A percentile compares a stretch with the other conserved stretches of the same genome.
Conservation (phyloP, 1,284 basidiomycete species). For the Marasmius tenuissimus region DNA sequence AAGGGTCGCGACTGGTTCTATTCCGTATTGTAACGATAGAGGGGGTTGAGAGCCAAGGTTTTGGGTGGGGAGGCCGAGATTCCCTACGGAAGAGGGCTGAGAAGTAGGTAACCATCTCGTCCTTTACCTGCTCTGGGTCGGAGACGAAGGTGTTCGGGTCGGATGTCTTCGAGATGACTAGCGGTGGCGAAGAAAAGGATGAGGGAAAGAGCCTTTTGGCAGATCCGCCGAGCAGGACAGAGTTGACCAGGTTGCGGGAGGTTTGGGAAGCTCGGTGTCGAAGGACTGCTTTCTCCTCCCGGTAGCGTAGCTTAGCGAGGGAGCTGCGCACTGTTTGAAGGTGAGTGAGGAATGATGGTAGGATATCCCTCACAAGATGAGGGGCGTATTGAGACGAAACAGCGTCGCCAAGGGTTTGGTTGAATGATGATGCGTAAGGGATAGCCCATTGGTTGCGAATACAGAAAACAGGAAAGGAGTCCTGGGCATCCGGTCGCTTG, state of each 20-base stretch:
- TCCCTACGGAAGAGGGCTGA: not conserved
- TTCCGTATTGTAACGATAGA: not conserved
- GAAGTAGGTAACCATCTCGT: not conserved
- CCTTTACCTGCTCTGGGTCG: not conserved
- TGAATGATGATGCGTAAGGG: not conserved
- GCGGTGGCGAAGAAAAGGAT: not conserved
- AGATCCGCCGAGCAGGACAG: not conserved
- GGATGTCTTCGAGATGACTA: not conserved
- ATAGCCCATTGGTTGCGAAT: not conserved
- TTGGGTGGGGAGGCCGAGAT: not conserved
- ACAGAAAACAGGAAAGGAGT: not conserved
- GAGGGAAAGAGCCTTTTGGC: not conserved
- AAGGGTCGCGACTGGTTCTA: constrained; percentile 13
- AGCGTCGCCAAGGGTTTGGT: not conserved
- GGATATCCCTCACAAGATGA: not conserved
- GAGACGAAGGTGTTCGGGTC: not conserved
- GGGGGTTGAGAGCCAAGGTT: not conserved
- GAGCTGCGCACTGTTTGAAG: not conserved
- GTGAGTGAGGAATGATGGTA: not conserved
- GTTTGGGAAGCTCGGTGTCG: not conserved
- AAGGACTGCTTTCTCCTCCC: not conserved
- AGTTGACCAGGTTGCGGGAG: not conserved
- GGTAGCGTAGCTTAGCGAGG: not conserved
- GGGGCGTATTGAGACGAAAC: not conserved
- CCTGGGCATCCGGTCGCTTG: not conserved